A percentile compares a stretch with the other conserved stretches of the same genome.
phyloP scores from a whole-genome alignment of 2,329 filamentous ascomycete species.

The Pestalotiopsis fici region DNA sequence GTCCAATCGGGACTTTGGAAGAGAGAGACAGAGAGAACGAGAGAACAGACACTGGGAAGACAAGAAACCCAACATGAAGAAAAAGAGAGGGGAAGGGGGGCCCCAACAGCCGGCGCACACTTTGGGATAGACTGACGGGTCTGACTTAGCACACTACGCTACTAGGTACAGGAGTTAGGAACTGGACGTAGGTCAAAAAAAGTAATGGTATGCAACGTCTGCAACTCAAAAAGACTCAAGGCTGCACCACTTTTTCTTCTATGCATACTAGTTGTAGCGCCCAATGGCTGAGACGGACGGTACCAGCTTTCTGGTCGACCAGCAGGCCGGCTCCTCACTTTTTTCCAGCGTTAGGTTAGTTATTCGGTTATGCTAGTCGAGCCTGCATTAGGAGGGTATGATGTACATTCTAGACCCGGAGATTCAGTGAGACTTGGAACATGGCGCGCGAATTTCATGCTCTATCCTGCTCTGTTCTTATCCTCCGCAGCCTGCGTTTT shows the following conservation, averaged over 20 bases:
- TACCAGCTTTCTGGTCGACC: neutral
- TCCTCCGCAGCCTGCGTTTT: too few relatives aligned
- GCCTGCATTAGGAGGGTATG: neutral
- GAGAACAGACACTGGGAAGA: neutral
- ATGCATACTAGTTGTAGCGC: neutral
- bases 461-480: too few relatives aligned
- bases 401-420: neutral
- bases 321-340: neutral
- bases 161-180: neutral
- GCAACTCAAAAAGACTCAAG: neutral
- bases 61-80: neutral
- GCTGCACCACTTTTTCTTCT: neutral
- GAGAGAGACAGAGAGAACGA: neutral
- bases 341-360: too few relatives aligned
- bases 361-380: neutral
- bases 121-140: neutral
- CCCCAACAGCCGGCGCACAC: neutral
- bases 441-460: neutral
- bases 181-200: neutral
- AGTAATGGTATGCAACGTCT: neutral
- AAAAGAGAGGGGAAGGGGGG: neutral
- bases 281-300: neutral
- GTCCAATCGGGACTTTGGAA: neutral
- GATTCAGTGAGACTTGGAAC: neutral
- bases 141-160: neutral